Conservation (phyloP, 768 basidiomycete species). For the Pleurotus giganteus region DNA sequence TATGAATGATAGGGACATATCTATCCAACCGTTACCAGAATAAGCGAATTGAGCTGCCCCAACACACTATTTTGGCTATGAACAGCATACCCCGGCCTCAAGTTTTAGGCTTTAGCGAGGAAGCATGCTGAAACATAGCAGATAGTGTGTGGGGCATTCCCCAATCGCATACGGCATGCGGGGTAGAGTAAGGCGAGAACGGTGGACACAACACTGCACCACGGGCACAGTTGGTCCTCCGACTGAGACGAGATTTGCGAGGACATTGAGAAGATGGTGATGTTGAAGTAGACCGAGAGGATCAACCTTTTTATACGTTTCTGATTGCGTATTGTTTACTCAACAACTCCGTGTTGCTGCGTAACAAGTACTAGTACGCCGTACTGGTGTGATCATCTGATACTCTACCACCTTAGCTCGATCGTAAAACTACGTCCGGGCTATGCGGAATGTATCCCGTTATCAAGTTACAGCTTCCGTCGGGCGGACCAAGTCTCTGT, state of each 20-base stretch:
- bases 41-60: constrained; percentile 1
- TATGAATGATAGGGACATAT: background rate
- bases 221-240: background rate
- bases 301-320: constrained; percentile 2
- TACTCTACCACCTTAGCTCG: background rate
- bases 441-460: background rate
- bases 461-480: constrained; percentile 4
- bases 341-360: background rate
- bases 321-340: background rate
- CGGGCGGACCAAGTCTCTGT: constrained; percentile 7
- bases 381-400: constrained; percentile 2
- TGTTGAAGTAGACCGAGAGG: background rate
- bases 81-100: constrained; percentile 10
- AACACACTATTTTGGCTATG: constrained; percentile 14
- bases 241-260: background rate
- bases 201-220: background rate
- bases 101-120: background rate
- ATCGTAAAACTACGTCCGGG: constrained; percentile 7
- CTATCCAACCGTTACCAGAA: background rate
- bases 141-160: constrained; percentile 8
- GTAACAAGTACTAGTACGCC: constrained; percentile 2
- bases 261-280: background rate
- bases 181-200: background rate
- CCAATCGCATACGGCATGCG: background rate
- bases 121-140: constrained; percentile 11